A percentile compares a stretch with the other conserved stretches of the same genome.
These are phyloP conservation scores for Cutaneotrichosporon cyanovorans DNA, from an alignment of 1,284 basidiomycete genomes.

Conservation along the genomic window DNA sequence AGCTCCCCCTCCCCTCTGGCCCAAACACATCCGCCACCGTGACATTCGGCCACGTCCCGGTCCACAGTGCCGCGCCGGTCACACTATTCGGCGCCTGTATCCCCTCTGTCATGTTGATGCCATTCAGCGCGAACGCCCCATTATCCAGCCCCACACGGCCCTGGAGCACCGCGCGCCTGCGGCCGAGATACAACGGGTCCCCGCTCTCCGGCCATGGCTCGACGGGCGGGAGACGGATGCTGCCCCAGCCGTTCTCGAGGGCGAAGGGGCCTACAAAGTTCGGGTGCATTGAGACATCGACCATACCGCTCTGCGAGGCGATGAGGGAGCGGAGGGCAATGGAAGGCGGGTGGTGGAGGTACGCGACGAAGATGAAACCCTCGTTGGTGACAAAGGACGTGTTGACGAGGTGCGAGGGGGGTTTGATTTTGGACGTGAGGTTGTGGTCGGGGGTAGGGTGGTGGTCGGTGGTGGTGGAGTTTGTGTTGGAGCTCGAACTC, in stretches of 20 bases:
- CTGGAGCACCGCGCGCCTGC: constrained; percentile 19
- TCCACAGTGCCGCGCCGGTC: constrained; percentile 30
- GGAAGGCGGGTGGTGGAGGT: constrained; percentile 33
- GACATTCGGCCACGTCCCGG: neutral
- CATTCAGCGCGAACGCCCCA: constrained; percentile 19
- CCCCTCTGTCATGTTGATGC: constrained; percentile 20
- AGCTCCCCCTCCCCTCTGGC: constrained; percentile 19
- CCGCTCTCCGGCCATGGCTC: neutral
- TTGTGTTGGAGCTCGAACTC: neutral
- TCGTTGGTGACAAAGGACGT: constrained; percentile 35
- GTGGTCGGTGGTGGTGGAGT: neutral
- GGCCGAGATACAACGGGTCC: constrained; percentile 22
- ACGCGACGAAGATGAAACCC: constrained; percentile 36
- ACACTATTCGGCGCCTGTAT: constrained; percentile 16
- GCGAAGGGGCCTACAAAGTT: constrained; percentile 42
- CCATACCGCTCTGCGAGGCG: constrained; percentile 30
- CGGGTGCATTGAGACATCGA: constrained; percentile 34
- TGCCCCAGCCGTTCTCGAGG: constrained; percentile 33
- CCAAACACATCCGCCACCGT: constrained; percentile 10
- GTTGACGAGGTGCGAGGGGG: constrained; percentile 22
- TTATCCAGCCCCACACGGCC: constrained; percentile 24
- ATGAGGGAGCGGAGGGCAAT: constrained; percentile 28
- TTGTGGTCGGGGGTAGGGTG: neutral
- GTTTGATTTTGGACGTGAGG: constrained; percentile 1
- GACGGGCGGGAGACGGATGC: constrained; percentile 25